Evolutionary conservation across 345 rosid species (phyloP), one percentile per base, ranked within the genome.

Genomic region (Dovyalis caffra): DNA sequence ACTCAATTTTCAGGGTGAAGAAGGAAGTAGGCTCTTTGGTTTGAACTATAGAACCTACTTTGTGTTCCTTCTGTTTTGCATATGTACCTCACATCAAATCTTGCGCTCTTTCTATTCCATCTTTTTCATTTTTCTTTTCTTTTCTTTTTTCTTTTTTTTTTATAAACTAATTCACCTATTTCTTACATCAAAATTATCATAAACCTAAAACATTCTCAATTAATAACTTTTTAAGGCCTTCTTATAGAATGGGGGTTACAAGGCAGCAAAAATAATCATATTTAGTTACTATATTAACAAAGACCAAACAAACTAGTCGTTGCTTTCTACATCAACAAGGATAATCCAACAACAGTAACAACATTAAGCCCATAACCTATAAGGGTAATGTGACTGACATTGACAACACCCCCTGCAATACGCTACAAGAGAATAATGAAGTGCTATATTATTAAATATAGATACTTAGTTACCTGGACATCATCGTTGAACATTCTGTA

Each of bases 401-500:
- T 53, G 1, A 3, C 14, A 53, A n/a, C 25, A 53, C 26, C 28
- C 26, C 26, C 5, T 53, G 14, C 1, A 53, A n/a, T 53, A n/a
- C 60, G n/a, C 60, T n/a, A n/a, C 4, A 53, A 26, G 60, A n/a
- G 28, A 53, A 23, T 23, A 8, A 53, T 2, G n/a, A 3, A 26
- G 60, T 53, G 5, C 60, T n/a, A 9, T 53, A 1, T 53, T n/a
- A 53, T 53, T 74, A 16, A 61, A 71, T 51, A 83, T 60, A 74
- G 66, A 72, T 75, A 75, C 18, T 58, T 75, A 81, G 76, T 76
- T 82, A 92, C 98, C 98, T 95, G 98, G 82, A 95, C 99, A 86
- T 95, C 99, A 86, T 95, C 99, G 21, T 95, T 95, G 77, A 95
- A 95, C 99, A 95, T 95, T 79, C 98, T 87, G 74, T 91, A 88